A percentile compares a stretch with the other conserved stretches of the same genome.
Conservation (phyloP, 2,329 filamentous ascomycete species). For the Fusarium udum region DNA sequence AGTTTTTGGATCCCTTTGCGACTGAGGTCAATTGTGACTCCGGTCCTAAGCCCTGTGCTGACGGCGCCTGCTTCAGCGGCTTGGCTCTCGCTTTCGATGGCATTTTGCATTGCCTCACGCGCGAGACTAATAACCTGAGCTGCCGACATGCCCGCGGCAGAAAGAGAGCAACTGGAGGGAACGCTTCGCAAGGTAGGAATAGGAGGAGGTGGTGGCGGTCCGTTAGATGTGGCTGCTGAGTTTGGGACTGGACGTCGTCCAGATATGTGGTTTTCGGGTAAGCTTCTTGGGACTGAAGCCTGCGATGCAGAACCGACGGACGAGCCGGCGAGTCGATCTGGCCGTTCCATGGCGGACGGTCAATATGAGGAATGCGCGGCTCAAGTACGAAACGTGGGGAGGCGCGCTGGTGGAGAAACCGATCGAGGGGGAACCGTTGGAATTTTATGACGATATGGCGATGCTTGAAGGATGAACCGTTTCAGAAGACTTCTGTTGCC, state of each 20-base stretch:
- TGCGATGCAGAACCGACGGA: slow-evolving; percentile 37
- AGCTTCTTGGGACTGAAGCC: slow-evolving; percentile 45
- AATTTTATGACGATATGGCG: slow-evolving; percentile 32
- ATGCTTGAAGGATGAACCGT: slow-evolving; percentile 41
- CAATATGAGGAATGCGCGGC: slow-evolving; percentile 27
- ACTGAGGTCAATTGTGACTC: slow-evolving; percentile 81
- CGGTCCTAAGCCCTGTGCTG: slow-evolving; percentile 70
- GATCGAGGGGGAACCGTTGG: slow-evolving; percentile 35
- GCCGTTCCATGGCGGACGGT: slow-evolving; percentile 48
- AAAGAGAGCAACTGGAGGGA: slow-evolving; percentile 58
- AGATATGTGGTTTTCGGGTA: slow-evolving; percentile 54
- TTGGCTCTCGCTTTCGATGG: slow-evolving; percentile 73
- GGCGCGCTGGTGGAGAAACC: slow-evolving; percentile 34
- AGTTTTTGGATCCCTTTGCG: slow-evolving; percentile 76
- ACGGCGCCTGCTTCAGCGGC: slow-evolving; percentile 68
- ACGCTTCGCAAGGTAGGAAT: slow-evolving; percentile 60
- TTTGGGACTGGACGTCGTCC: slow-evolving; percentile 53
- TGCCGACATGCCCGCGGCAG: slow-evolving; percentile 64
- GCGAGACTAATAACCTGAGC: slow-evolving; percentile 72
- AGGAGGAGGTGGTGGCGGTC: slow-evolving; percentile 55
- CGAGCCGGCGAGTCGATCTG: slow-evolving; percentile 46
- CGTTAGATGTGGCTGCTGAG: slow-evolving; percentile 52
- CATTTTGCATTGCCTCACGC: slow-evolving; percentile 72
- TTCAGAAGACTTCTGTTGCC: slow-evolving; percentile 45
- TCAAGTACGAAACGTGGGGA: slow-evolving; percentile 31